Conservation (phyloP, 768 basidiomycete genomes). For the Strobilomyces dryophilus region DNA sequence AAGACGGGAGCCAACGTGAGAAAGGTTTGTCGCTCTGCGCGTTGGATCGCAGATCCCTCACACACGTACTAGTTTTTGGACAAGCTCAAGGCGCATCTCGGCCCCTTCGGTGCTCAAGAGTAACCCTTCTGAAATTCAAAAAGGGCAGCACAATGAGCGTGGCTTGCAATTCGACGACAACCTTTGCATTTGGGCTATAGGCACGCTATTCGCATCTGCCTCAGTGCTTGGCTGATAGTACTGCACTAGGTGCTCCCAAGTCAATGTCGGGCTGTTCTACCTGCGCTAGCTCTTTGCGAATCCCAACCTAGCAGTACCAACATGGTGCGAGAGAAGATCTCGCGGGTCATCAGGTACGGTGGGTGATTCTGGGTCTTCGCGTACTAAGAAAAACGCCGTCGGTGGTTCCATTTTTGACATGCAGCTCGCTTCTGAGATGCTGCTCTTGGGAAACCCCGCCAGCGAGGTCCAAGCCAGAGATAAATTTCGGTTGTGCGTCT, state of each 20-base stretch:
- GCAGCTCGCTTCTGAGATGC: slow-evolving; percentile 74
- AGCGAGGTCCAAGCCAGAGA: slow-evolving; percentile 62
- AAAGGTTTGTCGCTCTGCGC: slow-evolving; percentile 37
- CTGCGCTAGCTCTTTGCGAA: slow-evolving; percentile 60
- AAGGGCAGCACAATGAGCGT: slow-evolving; percentile 59
- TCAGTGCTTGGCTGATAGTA: neutral
- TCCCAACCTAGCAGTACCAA: slow-evolving; percentile 24
- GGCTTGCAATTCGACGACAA: slow-evolving; percentile 63
- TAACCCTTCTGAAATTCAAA: slow-evolving; percentile 68
- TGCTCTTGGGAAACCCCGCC: slow-evolving; percentile 68
- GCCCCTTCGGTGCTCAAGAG: slow-evolving; percentile 70
- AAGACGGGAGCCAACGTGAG: slow-evolving; percentile 61
- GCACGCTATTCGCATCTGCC: slow-evolving; percentile 26
- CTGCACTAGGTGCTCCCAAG: slow-evolving; percentile 42
- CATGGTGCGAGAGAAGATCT: too few relatives aligned
- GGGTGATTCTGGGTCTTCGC: slow-evolving; percentile 5
- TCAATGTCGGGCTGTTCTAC: slow-evolving; percentile 79
- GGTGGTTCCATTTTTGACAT: neutral
- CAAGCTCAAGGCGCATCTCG: slow-evolving; percentile 70
- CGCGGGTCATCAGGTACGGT: slow-evolving; percentile 76
- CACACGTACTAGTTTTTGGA: slow-evolving; percentile 58
- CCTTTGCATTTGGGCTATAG: slow-evolving; percentile 83
- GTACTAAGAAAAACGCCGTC: slow-evolving; percentile 9
- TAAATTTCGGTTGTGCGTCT: slow-evolving; percentile 70
- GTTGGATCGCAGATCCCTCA: neutral